Conservation (phyloP, 2,329 filamentous ascomycete genomes). For the Penicillium polonicum region DNA sequence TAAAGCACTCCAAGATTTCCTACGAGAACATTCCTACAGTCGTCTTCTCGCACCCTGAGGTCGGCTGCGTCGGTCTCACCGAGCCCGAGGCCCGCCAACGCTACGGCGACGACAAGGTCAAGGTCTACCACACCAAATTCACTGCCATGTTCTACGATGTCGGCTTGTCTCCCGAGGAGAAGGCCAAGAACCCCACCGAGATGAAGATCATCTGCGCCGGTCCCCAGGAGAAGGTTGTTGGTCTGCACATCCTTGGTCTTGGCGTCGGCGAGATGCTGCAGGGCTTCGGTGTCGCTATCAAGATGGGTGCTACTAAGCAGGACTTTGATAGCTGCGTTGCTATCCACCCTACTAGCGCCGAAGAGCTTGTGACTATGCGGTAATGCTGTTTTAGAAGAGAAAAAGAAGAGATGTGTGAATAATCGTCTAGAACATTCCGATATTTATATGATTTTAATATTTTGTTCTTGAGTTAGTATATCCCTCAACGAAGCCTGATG, state of each 20-base stretch:
- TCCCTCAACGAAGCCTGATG: too few relatives aligned
- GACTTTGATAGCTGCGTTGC: conserved; percentile 74
- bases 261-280: conserved; percentile 66
- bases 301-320: conserved; percentile 77
- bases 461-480: background rate
- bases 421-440: background rate
- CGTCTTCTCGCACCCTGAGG: conserved; percentile 53
- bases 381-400: conserved; percentile 16
- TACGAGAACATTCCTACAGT: conserved; percentile 55
- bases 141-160: conserved; percentile 51
- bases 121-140: conserved; percentile 52
- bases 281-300: conserved; percentile 72
- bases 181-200: conserved; percentile 50
- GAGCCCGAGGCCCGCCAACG: conserved; percentile 49
- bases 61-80: conserved; percentile 51
- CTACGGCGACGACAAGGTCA: conserved; percentile 52
- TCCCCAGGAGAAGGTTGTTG: conserved; percentile 52
- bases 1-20: conserved; percentile 45
- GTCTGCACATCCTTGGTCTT: conserved; percentile 51
- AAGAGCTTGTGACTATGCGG: conserved; percentile 64
- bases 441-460: background rate
- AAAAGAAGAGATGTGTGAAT: conserved; percentile 1
- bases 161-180: conserved; percentile 47
- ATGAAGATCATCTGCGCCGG: conserved; percentile 53
- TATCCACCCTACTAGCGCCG: conserved; percentile 74